phyloP scores from a whole-genome alignment of 352 stramenopile genomes.

The Globisporangium spinosum region DNA sequence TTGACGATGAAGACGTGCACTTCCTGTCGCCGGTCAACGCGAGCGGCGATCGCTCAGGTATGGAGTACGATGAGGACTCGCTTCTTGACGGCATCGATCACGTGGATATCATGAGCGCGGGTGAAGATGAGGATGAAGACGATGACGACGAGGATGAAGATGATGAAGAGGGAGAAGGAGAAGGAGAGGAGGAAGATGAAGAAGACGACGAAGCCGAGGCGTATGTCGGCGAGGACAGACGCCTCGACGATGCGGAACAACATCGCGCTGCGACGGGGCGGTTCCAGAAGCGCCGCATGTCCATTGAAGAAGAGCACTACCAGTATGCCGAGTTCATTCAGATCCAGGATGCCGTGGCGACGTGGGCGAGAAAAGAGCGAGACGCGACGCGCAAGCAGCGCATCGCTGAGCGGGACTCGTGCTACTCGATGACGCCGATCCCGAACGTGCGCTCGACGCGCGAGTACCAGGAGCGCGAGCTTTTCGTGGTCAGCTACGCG shows the following conservation, averaged over 20 bases:
- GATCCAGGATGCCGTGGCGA: slow-evolving; percentile 48
- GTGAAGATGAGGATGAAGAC: slow-evolving; percentile 32
- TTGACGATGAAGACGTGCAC: slow-evolving; percentile 35
- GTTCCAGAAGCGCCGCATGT: slow-evolving; percentile 27
- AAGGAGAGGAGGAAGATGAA: slow-evolving; percentile 19
- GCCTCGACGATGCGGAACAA: not conserved
- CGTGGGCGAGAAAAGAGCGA: slow-evolving; percentile 49
- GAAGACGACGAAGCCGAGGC: slow-evolving; percentile 33
- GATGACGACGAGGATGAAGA: slow-evolving; percentile 31
- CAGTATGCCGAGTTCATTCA: slow-evolving; percentile 52
- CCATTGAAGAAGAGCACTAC: slow-evolving; percentile 45
- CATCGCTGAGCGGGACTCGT: slow-evolving; percentile 29
- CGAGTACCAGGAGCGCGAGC: slow-evolving; percentile 42
- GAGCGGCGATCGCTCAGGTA: slow-evolving; percentile 6
- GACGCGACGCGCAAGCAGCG: slow-evolving; percentile 33
- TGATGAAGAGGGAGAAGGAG: slow-evolving; percentile 37
- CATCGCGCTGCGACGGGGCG: not conserved
- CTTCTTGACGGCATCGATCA: slow-evolving; percentile 31
- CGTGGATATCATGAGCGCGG: not conserved
- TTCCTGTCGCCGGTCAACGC: slow-evolving; percentile 43
- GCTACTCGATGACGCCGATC: slow-evolving; percentile 32
- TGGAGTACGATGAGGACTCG: slow-evolving; percentile 26
- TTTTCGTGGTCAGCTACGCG: slow-evolving; percentile 42
- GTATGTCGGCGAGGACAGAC: slow-evolving; percentile 28
- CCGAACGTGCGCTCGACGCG: slow-evolving; percentile 32